Evolutionary conservation across 768 basidiomycete species (phyloP).

Genomic region (Kwoniella mangroviensis): DNA sequence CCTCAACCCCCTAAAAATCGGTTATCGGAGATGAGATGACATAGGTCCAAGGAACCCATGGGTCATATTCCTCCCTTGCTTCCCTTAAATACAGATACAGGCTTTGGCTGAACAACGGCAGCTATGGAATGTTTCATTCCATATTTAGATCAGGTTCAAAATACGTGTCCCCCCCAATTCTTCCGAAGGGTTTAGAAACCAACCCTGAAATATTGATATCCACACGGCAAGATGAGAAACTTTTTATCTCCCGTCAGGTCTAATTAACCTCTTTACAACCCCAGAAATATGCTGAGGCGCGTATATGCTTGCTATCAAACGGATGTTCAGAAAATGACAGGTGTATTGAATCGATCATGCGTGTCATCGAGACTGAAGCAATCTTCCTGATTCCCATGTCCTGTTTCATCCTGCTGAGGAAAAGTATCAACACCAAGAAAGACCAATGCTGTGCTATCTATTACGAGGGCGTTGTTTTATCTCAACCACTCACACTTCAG

Average conservation of each 20-base stretch:
- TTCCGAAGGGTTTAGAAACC: not conserved
- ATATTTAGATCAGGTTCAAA: not conserved
- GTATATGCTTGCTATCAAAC: not conserved
- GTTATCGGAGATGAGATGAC: not conserved
- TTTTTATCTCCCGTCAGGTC: not conserved
- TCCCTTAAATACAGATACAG: not conserved
- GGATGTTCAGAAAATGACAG: too few relatives aligned
- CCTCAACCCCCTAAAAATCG: not conserved
- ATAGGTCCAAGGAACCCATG: not conserved
- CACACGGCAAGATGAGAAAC: not conserved
- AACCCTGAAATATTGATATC: slow-evolving; percentile 9
- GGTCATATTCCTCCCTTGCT: too few relatives aligned
- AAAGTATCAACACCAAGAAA: not conserved
- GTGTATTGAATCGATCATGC: too few relatives aligned
- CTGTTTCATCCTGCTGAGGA: too few relatives aligned
- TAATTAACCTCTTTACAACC: not conserved
- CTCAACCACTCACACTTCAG: not conserved
- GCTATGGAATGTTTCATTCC: not conserved
- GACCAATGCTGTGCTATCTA: not conserved
- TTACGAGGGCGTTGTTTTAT: not conserved
- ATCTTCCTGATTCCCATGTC: too few relatives aligned
- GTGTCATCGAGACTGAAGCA: too few relatives aligned
- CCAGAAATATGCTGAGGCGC: not conserved
- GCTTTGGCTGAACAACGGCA: not conserved
- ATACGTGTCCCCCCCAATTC: not conserved